Evolutionary conservation across 176 grass and related monocot species (phyloP), one percentile per base, ranked within the genome.

Genomic region (Phragmites australis): DNA sequence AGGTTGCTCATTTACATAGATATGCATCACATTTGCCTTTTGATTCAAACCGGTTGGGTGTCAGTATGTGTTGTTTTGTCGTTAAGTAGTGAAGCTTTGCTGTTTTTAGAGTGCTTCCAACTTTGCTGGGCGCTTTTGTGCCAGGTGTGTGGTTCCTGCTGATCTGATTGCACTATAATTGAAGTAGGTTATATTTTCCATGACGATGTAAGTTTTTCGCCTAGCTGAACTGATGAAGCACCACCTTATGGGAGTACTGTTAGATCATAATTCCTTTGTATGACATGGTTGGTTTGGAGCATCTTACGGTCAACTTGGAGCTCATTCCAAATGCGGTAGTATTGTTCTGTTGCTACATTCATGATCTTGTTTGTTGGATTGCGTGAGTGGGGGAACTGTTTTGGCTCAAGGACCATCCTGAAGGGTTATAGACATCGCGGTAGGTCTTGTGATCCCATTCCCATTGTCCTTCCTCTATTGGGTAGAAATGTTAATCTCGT

Each of bases 181-280:
- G 3, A 65, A 72, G 32, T 72, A 4, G 14, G 10, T 71, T 71
- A 32, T 26, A 31, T 11, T 49, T 67, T 0, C 34, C 17, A 37
- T 88, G 49, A 34, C 19, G 23, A 47, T 45, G 27, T 15, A 48
- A 78, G 41, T 19, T 37, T 71, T 46, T 82, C 44, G 21, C 69
- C 43, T 80, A 84, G 29, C 61, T 68, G 30, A 74, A 59, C 42
- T 9, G 26, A 30, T 18, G 45, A 76, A 84, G 21, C 23, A 23
- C 21, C 21, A 32, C 39, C 34, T 70, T 58, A 31, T 37, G 43
- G 12, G 12, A 71, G 52, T 52, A 10, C n/a, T 77, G 23, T 49
- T 77, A 64, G 29, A 77, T 72, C 57, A 47, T 81, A 53, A 13
- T 39, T 56, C 5, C 31, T 68, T 25, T 84, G 29, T 34, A 53